Base-by-base conservation (phyloP, 2,329 filamentous ascomycete species). In the Hirsutella rhossiliensis region DNA sequence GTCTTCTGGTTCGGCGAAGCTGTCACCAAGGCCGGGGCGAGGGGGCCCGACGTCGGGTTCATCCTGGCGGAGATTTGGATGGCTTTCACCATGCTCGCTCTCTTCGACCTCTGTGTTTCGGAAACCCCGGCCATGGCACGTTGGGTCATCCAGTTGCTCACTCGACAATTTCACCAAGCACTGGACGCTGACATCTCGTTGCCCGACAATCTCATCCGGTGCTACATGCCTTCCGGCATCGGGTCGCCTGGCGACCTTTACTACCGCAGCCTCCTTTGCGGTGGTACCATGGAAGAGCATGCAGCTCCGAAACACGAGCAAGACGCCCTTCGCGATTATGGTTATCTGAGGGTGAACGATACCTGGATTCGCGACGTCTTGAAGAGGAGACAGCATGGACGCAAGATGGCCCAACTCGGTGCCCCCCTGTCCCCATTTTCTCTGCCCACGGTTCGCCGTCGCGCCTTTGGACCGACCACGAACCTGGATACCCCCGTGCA, bases 161-260 rank as follows among this genome's bases (percentile, higher is more conserved):
- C 23, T 38, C 32, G 34, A 19, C 32, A 29, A 6, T 45, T 45
- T 20, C 12, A 19, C 41, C 8, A 37, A 19, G 37, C 38, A 5
- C 17, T 47, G 9, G 40, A 46, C 29, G 19, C 43, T 30, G 42
- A 52, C 12, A 18, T 45, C 27, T 12, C 27, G 23, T 32, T 45
- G 15, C 19, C 41, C 1, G 48, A 47, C 13, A 31, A 27, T 20
- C 40, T 45, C 11, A 11, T 43, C 13, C 38, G 42, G 37, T 42
- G 41, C 28, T 46, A 36, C 20, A 47, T 40, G 29, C 48, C 48
- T 18, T 42, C 43, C 2, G 12, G 13, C 17, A 29, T 42, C 6
- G 19, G 11, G 15, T 39, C 49, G 12, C 15, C 38, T 5, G 9
- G 17, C 41, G 31, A 46, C 34, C 15, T 9, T 6, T 30, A n/a